Conservation (phyloP, 805 yeast genomes). For the Ogataea zsoltii region DNA sequence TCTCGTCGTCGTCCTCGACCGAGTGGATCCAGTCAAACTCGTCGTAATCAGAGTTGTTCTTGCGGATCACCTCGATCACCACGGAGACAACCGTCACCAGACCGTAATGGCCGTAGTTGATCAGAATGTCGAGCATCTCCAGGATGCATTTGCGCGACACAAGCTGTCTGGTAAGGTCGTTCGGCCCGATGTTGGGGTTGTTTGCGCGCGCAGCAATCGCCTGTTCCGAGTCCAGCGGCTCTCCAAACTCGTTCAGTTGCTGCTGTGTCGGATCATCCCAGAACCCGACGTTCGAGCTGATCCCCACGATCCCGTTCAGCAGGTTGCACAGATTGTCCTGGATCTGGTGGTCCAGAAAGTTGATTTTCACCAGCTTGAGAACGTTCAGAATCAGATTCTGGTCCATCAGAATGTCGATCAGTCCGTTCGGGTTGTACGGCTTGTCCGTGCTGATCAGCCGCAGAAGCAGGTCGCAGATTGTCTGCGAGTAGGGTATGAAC, state of each 20-base stretch:
- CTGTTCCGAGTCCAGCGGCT: conserved; percentile 60
- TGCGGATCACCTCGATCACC: conserved; percentile 88
- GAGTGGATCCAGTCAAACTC: conserved; percentile 38
- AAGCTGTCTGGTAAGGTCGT: conserved; percentile 85
- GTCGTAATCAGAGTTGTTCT: conserved; percentile 95
- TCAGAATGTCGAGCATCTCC: conserved; percentile 72
- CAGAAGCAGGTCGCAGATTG: conserved; percentile 83
- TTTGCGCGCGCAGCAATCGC: conserved; percentile 37
- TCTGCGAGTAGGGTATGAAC: conserved; percentile 80
- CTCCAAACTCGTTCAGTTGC: conserved; percentile 50
- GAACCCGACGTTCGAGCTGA: conserved; percentile 39
- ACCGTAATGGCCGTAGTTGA: conserved; percentile 73
- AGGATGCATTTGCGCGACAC: conserved; percentile 70
- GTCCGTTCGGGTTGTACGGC: conserved; percentile 83
- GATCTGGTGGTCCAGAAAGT: conserved; percentile 34
- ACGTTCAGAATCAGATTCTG: conserved; percentile 68
- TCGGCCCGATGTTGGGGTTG: conserved; percentile 92
- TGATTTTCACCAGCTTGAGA: conserved; percentile 61
- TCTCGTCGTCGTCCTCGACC: conserved; percentile 22
- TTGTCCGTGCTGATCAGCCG: conserved; percentile 90
- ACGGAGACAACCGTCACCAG: conserved; percentile 92
- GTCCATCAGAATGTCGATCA: conserved; percentile 68
- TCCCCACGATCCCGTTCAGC: conserved; percentile 80
- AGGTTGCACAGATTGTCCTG: conserved; percentile 62
- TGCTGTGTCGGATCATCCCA: conserved; percentile 27